Percentiles rank a stretch among this genome's conserved stretches.
Conservation (phyloP, 2,329 filamentous ascomycete genomes). For the Davidsoniella neocaledoniae region DNA sequence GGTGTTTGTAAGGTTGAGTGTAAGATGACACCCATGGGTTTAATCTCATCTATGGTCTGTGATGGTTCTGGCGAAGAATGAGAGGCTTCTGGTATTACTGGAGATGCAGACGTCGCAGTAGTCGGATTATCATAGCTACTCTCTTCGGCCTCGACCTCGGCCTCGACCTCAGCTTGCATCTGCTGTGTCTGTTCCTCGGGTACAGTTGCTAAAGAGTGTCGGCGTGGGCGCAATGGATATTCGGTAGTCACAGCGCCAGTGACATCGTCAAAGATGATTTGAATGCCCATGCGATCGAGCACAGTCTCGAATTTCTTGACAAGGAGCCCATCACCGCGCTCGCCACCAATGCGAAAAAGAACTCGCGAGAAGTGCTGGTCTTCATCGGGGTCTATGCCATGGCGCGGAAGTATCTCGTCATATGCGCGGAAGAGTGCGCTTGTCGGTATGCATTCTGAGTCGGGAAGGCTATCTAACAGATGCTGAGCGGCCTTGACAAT, state of each 20-base stretch:
- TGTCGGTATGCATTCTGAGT: constrained; percentile 49
- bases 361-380: constrained; percentile 64
- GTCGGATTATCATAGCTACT: constrained; percentile 9
- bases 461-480: constrained; percentile 37
- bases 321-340: constrained; percentile 39
- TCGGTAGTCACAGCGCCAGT: constrained; percentile 12
- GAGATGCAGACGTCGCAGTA: constrained; percentile 7
- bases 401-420: constrained; percentile 52
- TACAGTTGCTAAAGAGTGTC: constrained; percentile 11
- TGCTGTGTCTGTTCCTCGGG: constrained; percentile 11
- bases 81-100: constrained; percentile 7
- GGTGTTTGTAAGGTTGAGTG: background rate
- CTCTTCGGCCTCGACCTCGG: constrained; percentile 3
- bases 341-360: constrained; percentile 60
- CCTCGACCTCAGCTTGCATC: constrained; percentile 1
- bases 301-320: constrained; percentile 54
- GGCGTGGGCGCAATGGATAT: constrained; percentile 5
- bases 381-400: constrained; percentile 54
- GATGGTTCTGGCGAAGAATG: constrained; percentile 9
- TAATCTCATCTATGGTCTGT: constrained; percentile 5
- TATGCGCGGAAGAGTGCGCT: constrained; percentile 70
- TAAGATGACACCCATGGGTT: background rate
- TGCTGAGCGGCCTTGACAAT: constrained; percentile 58
- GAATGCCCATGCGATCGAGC: constrained; percentile 52
- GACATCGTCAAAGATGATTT: constrained; percentile 39